phyloP scores from a whole-genome alignment of 768 basidiomycete species.

The Boletus pseudopeckii region DNA sequence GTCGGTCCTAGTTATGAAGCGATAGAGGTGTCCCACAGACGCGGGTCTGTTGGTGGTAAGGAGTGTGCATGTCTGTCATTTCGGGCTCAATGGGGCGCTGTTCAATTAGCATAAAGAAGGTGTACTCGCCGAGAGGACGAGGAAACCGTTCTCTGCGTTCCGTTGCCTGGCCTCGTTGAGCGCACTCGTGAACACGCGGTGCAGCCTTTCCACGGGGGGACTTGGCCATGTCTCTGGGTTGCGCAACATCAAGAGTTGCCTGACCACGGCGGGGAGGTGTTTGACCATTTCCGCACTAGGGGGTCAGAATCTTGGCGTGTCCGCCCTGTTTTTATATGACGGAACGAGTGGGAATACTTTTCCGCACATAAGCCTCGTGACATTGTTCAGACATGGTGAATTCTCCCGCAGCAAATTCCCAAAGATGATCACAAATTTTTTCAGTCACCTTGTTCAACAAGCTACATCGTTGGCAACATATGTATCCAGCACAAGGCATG shows the following conservation, averaged over 20 bases:
- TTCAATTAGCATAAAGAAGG: slow-evolving; percentile 10
- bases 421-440: neutral
- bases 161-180: slow-evolving; percentile 59
- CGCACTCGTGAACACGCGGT: slow-evolving; percentile 57
- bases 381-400: neutral
- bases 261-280: slow-evolving; percentile 61
- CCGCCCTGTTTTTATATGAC: slow-evolving; percentile 9
- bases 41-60: slow-evolving; percentile 80
- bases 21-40: slow-evolving; percentile 76
- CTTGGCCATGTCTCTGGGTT: slow-evolving; percentile 57
- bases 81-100: slow-evolving; percentile 26
- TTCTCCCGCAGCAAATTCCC: neutral
- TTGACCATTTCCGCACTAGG: slow-evolving; percentile 30
- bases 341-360: slow-evolving; percentile 2
- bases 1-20: slow-evolving; percentile 60
- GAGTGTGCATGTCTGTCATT: slow-evolving; percentile 72
- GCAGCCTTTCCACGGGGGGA: slow-evolving; percentile 53
- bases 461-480: slow-evolving; percentile 11
- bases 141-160: slow-evolving; percentile 74
- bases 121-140: slow-evolving; percentile 65
- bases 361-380: neutral
- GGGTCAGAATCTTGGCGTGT: neutral
- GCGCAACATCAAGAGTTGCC: slow-evolving; percentile 67
- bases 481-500: slow-evolving; percentile 23
- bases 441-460: slow-evolving; percentile 26